Evolutionary conservation across 495 filamentous ascomycete genomes (phyloP), one percentile per base, ranked within the genome.

Genomic region (Neurospora sp.): DNA sequence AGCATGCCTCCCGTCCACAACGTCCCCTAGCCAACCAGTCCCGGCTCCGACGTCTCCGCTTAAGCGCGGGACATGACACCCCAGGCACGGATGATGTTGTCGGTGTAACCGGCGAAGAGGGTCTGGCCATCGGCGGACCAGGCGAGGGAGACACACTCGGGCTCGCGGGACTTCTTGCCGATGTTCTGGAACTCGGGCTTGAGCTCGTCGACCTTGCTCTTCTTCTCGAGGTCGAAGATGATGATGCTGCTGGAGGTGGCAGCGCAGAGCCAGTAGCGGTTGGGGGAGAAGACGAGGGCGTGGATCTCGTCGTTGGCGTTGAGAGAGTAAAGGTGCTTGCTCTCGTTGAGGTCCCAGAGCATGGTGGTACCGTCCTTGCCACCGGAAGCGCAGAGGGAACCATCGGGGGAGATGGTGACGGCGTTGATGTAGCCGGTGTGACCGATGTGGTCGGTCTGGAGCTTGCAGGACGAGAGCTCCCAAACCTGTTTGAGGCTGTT

Each of bases 181-280:
- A 94, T 91, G 80, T 94, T 89, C 75, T 93, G 89, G 87, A 96
- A 98, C 81, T 99, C 96, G 76, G 96, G 96, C 93, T 97, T 98
- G 83, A 99, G 89, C 90, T 98, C 96, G 79, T 99, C 96, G 76
- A 99, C 96, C 91, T 98, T 98, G 91, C 91, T 95, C 93, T 99
- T 98, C 94, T 99, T 99, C 93, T 99, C 96, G 78, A 99, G 90
- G 83, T 99, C 96, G 86, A 99, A 99, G 88, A 99, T 98, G 90
- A 97, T 98, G 90, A 99, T 98, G 88, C 89, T 92, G 87, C 88
- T 92, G 81, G 92, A 88, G 73, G 96, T 99, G 80, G 96, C 96
- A 81, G 96, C 96, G 90, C 96, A 99, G 74, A 99, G 91, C 96
- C 96, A 99, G 94, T 99, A 99, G 80, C 96, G 91, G 92, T 99